Conservation (phyloP, 495 filamentous ascomycete genomes). For the Immersiella caudata region DNA sequence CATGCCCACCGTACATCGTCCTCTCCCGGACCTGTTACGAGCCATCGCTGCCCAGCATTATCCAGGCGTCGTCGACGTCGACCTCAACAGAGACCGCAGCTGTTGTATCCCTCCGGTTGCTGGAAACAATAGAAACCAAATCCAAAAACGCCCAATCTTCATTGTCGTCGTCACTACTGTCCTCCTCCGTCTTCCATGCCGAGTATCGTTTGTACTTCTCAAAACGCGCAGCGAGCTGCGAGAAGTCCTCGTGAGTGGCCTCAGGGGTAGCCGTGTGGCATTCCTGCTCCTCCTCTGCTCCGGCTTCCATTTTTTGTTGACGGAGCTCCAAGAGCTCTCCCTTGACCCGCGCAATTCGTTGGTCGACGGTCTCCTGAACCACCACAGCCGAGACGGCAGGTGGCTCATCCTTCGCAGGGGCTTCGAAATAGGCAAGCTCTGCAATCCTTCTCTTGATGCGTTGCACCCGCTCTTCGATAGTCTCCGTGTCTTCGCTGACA, state of each 20-base stretch:
- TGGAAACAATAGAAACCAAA: neutral
- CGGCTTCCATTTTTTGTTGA: neutral
- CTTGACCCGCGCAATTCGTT: neutral
- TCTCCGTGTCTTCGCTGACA: neutral
- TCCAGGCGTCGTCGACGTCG: constrained; percentile 20
- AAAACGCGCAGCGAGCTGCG: neutral
- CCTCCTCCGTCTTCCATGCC: neutral
- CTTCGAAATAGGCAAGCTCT: neutral
- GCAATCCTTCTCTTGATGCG: neutral
- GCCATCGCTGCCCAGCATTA: constrained; percentile 48
- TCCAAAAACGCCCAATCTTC: constrained; percentile 28
- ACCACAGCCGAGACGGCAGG: too few species aligned
- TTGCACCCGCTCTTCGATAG: too few species aligned
- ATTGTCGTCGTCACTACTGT: constrained; percentile 1
- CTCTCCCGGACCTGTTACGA: constrained; percentile 49
- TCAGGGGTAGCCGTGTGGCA: neutral
- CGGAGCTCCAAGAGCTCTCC: neutral
- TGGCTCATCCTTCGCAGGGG: too few species aligned
- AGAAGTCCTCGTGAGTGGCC: neutral
- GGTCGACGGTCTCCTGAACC: neutral
- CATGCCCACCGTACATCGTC: neutral
- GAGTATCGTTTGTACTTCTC: neutral
- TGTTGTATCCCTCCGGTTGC: constrained; percentile 5
- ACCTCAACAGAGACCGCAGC: neutral
- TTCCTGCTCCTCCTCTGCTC: neutral